Evolutionary conservation across 1,284 basidiomycete genomes (phyloP), one percentile per base, ranked within the genome.

Genomic region (Irpex rosettiformis): DNA sequence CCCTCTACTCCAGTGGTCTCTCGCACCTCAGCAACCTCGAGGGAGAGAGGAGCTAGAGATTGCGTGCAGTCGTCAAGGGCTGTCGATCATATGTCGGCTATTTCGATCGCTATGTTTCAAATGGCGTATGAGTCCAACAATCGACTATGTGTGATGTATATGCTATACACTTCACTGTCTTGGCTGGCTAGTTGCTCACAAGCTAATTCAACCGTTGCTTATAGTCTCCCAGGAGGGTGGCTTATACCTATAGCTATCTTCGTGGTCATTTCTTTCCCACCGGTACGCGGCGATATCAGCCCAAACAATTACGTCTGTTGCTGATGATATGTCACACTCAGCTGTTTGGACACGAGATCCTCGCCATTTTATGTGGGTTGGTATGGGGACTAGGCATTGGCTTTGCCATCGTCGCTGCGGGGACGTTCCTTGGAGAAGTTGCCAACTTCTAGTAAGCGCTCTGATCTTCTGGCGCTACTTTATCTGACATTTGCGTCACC

Each of bases 161-260:
- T 18, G n/a, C n/a, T n/a, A n/a, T n/a, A n/a, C n/a, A n/a, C n/a
- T n/a, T n/a, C n/a, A n/a, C n/a, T n/a, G n/a, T n/a, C n/a, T n/a
- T n/a, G n/a, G n/a, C n/a, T n/a, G n/a, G n/a, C n/a, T n/a, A n/a
- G n/a, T n/a, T n/a, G n/a, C n/a, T n/a, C n/a, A n/a, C n/a, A n/a
- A n/a, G n/a, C n/a, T n/a, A n/a, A n/a, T n/a, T n/a, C n/a, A n/a
- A n/a, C n/a, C 56, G 33, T n/a, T 54, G 16, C 18, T 27, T 10
- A 25, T 61, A 74, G 73, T 37, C 62, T 74, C 13, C 69, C 69
- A 1, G 71, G 62, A 43, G 93, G 94, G 18, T 96, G 87, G 87
- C 71, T 89, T 16, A 92, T 96, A 47, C 93, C 94, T 1, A 92
- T 95, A 52, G 90, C 74, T 48, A 77, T 93, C 54, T 76, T 92